Evolutionary conservation across 805 yeast genomes (phyloP).

Genomic region (Candida krabiensis): DNA sequence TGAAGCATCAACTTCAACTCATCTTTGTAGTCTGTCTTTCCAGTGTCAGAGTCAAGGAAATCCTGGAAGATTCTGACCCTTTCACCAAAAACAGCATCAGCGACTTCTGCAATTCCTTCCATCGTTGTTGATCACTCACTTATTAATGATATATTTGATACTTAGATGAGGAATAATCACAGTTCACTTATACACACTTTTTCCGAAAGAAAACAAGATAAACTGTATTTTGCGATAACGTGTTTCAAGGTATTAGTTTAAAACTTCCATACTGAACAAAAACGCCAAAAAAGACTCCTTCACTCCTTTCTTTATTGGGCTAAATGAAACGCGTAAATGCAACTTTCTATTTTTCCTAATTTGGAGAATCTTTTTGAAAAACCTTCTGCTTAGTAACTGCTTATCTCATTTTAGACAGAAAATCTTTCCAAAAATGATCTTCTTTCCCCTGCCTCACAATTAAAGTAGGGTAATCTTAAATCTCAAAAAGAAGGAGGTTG

Average conservation of each 20-base stretch:
- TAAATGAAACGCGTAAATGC: constrained; percentile 6
- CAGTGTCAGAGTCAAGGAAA: constrained; percentile 60
- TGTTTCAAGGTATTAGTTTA: constrained; percentile 5
- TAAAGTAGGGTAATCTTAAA: too few species aligned
- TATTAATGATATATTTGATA: too few species aligned
- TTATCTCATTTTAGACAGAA: too few species aligned
- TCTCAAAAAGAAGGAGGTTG: too few species aligned
- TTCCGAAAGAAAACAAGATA: too few species aligned
- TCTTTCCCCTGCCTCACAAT: too few species aligned
- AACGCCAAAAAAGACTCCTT: constrained; percentile 2
- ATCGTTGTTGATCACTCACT: constrained; percentile 7
- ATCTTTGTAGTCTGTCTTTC: constrained; percentile 61
- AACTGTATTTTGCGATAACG: constrained; percentile 1
- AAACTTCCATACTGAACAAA: constrained; percentile 1
- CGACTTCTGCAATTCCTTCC: constrained; percentile 29
- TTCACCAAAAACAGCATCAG: constrained; percentile 59
- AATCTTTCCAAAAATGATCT: too few species aligned
- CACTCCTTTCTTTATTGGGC: constrained; percentile 5
- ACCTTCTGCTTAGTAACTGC: too few species aligned
- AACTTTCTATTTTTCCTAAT: constrained; percentile 6
- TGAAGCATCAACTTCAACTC: constrained; percentile 72
- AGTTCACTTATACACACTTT: constrained; percentile 2
- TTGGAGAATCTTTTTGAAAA: constrained; percentile 10
- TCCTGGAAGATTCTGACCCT: constrained; percentile 88
- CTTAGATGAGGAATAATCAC: too few species aligned